Evolutionary conservation across 805 yeast genomes (phyloP), one percentile per base, ranked within the genome.

Genomic region (Yamadazyma olivae): DNA sequence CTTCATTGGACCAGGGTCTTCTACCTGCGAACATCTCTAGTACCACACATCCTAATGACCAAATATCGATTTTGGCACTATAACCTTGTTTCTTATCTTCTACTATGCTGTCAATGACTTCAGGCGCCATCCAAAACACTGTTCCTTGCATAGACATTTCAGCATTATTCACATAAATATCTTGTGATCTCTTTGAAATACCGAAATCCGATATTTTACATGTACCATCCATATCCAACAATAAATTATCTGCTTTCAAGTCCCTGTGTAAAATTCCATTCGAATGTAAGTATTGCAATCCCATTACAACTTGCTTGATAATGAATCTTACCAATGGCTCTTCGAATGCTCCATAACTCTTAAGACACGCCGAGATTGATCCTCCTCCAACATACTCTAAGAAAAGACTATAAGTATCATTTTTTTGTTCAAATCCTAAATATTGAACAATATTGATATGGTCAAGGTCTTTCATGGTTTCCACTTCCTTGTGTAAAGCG

Each of bases 91-190:
- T 81, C 48, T 75, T 75, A 48, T 78, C 77, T 44, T 79, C 82
- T 3, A 77, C 80, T 15, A 79, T 79, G 40, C 87, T 88, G 55
- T 89, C 91, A 33, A 93, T 89, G 45, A 95, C 96, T 55, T 93
- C 99, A 0, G 99, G 99, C 1, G 99, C 99, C 99, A 93, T 93
- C 99, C 99, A 93, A 58, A 90, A 93, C 1, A 95, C 88, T 0
- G 99, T 90, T 17, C 99, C 99, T 60, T 95, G 96, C 95, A 87
- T 88, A 9, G 97, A 90, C 95, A 90, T 86, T 37, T 88, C 96
- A 3, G 96, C 88, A 50, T 87, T 81, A 57, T 93, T 89, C 20
- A 85, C 81, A 56, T 93, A 91, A 17, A 91, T 86, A 54, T 93
- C 90, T 35, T 60, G 53, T 1, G 70, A 62, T 51, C 80, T 78